phyloP scores from a whole-genome alignment of 176 grass and related monocot genomes.

The Bothriochloa decipiens region DNA sequence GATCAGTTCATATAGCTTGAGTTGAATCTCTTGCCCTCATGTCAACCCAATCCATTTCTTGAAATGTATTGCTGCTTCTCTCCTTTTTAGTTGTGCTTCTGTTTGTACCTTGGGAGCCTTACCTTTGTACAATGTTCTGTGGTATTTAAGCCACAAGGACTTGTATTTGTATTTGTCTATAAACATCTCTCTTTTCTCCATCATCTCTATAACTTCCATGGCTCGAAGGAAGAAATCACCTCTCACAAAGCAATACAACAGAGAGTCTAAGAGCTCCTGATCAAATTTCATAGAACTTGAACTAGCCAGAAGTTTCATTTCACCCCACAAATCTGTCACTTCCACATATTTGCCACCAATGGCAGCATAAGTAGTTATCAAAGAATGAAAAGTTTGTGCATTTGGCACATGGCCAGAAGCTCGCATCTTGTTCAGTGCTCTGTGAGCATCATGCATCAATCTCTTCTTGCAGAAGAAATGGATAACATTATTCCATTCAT shows the following conservation, averaged over 20 bases:
- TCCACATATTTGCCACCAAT: constrained; percentile 88
- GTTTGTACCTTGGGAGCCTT: constrained; percentile 82
- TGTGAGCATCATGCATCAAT: constrained; percentile 88
- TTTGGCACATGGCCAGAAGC: constrained; percentile 78
- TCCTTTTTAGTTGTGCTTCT: constrained; percentile 83
- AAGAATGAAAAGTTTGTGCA: constrained; percentile 75
- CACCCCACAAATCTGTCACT: constrained; percentile 90
- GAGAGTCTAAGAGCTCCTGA: constrained; percentile 83
- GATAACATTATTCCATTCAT: constrained; percentile 94
- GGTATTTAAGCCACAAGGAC: constrained; percentile 93
- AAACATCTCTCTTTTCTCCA: constrained; percentile 74
- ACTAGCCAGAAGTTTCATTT: constrained; percentile 80
- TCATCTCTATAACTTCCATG: constrained; percentile 90
- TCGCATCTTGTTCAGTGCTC: constrained; percentile 83
- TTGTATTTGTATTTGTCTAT: constrained; percentile 97
- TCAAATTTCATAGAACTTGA: constrained; percentile 77
- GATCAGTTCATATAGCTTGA: not conserved
- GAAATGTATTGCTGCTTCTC: constrained; percentile 80
- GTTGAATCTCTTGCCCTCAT: constrained; percentile 39
- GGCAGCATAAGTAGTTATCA: constrained; percentile 75
- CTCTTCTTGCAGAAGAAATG: constrained; percentile 97
- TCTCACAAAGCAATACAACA: constrained; percentile 96
- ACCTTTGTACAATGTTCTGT: constrained; percentile 77
- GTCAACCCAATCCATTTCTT: constrained; percentile 88
- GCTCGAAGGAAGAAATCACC: constrained; percentile 94